Conservation (phyloP, 75 land plant species). For the Pinus albicaulis region DNA sequence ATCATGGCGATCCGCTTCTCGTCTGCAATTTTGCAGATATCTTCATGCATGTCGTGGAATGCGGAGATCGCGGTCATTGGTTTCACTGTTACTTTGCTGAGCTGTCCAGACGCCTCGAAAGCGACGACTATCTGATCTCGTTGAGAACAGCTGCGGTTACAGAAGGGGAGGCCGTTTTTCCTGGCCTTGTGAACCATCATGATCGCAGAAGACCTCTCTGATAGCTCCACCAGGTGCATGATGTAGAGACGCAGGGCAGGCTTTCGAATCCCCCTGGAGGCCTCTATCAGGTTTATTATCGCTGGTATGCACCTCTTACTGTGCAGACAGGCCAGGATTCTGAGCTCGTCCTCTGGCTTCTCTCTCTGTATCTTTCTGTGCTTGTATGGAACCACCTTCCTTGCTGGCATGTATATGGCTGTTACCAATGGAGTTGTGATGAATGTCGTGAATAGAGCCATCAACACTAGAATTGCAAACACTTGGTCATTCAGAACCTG, state of each 20-base stretch:
- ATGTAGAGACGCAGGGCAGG: conserved; percentile 57
- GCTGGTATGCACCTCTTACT: conserved; percentile 58
- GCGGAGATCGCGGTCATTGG: conserved; percentile 78
- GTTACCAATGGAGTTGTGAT: conserved; percentile 81
- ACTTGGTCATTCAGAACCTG: conserved; percentile 84
- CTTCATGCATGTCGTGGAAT: conserved; percentile 77
- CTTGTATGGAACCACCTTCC: conserved; percentile 44
- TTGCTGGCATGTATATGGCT: conserved; percentile 82
- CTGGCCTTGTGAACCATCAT: conserved; percentile 65
- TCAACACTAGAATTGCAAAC: conserved; percentile 83
- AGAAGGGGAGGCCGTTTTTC: conserved; percentile 71
- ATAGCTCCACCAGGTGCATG: conserved; percentile 83
- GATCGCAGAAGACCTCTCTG: conserved; percentile 84
- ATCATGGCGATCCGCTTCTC: conserved; percentile 57
- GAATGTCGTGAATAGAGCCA: conserved; percentile 94
- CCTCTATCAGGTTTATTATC: conserved; percentile 68
- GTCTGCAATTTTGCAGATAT: conserved; percentile 68
- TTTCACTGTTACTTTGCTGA: conserved; percentile 59
- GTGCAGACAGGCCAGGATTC: conserved; percentile 73
- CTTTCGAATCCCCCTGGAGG: conserved; percentile 39
- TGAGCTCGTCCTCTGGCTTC: conserved; percentile 45
- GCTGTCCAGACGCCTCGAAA: conserved; percentile 61
- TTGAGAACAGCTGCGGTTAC: conserved; percentile 27
- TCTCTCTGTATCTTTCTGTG: conserved; percentile 46
- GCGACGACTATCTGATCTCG: conserved; percentile 61